Evolutionary conservation across 306 rosid genomes (phyloP), one percentile per base, ranked within the genome.

Genomic region (Casuarina cunninghamiana): DNA sequence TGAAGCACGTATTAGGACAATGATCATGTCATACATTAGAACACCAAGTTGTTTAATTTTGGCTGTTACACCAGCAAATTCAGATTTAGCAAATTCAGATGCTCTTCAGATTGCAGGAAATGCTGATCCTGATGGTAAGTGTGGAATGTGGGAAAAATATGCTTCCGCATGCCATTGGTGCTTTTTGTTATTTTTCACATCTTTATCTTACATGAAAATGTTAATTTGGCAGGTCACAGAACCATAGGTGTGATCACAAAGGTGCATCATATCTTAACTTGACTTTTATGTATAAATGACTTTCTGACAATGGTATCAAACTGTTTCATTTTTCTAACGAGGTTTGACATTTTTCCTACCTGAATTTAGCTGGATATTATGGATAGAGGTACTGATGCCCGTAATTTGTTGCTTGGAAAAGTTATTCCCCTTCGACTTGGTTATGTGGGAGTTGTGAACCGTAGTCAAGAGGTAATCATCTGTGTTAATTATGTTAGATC

Each of bases 331-430:
- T 37, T 72, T 53, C 63, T 72, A 65, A 50, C 17, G 10, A 72
- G 3, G 16, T 37, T 35, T 53, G 65, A 41, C 74, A 48, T 69
- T 81, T 74, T 82, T 68, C 50, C 66, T 53, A 7, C 53, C 39
- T 81, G 73, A 74, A 41, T 77, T 72, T 66, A 95, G 98, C 83
- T 95, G 90, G 98, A 96, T 85, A 93, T 96, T 79, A 96, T 96
- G 99, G 99, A 96, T 83, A 93, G 99, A 91, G 99, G 99, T 88
- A 96, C 99, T 44, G 99, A 96, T 88, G 99, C 99, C 38, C 90
- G 93, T 53, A 96, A 96, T 83, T 91, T 96, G 74, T 90, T 96
- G 89, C 91, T 81, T 41, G 99, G 99, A 87, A 93, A 96, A 90
- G 91, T 96, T 75, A 96, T 96, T 80, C 99, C 98, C 70, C 88